These are phyloP conservation scores for Myochromella boudieri DNA, from an alignment of 768 basidiomycete species.

Conservation along the genomic window DNA sequence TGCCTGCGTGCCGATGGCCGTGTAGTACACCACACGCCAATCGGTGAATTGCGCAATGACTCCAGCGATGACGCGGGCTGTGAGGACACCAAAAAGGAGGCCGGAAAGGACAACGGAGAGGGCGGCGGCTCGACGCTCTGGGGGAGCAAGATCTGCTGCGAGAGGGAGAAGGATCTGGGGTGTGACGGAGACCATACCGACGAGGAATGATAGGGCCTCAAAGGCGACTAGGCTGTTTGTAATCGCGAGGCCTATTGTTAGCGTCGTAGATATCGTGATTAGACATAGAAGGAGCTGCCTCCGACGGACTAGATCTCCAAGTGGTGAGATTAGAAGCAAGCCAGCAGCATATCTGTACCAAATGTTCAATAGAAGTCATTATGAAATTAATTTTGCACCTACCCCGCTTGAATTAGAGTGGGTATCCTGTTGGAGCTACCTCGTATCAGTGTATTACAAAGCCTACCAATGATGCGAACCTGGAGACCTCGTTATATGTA, in stretches of 20 bases:
- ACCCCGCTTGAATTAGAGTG: constrained; percentile 13
- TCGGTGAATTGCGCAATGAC: constrained; percentile 69
- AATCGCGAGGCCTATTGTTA: constrained; percentile 73
- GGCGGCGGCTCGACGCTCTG: constrained; percentile 68
- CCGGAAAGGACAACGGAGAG: constrained; percentile 72
- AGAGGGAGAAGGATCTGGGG: constrained; percentile 77
- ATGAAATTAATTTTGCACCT: too few relatives aligned
- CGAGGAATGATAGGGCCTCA: constrained; percentile 66
- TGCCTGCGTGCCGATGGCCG: constrained; percentile 71
- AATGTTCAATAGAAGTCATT: too few relatives aligned
- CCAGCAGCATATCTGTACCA: constrained; percentile 76
- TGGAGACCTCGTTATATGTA: constrained; percentile 7
- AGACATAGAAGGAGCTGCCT: constrained; percentile 67
- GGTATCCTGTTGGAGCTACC: constrained; percentile 3
- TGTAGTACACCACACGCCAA: constrained; percentile 78
- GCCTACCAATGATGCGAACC: neutral
- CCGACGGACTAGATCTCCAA: constrained; percentile 81
- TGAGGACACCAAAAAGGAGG: constrained; percentile 69
- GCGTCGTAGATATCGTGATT: constrained; percentile 47
- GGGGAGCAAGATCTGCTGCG: constrained; percentile 81
- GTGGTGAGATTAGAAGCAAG: constrained; percentile 72
- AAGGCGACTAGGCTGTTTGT: constrained; percentile 61
- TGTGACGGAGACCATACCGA: constrained; percentile 70
- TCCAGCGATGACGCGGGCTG: constrained; percentile 74
- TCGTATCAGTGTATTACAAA: neutral